phyloP scores from a whole-genome alignment of 306 rosid species.

The Bauhinia variegata region DNA sequence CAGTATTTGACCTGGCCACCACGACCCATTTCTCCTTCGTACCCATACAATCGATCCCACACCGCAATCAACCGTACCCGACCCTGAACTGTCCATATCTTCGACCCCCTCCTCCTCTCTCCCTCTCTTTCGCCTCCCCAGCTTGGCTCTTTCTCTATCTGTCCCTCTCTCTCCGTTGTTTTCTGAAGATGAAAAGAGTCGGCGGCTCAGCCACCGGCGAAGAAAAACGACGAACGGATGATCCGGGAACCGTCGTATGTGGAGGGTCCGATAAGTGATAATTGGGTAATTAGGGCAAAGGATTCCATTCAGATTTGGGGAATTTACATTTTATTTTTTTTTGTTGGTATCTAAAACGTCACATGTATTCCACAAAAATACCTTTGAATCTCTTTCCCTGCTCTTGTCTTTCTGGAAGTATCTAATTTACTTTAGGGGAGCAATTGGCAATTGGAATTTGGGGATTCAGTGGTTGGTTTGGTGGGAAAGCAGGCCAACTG shows the following conservation, averaged over 20 bases:
- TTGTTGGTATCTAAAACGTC: constrained; percentile 17
- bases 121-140: constrained; percentile 51
- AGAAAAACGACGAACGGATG: constrained; percentile 29
- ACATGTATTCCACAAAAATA: too few species aligned
- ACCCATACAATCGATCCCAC: constrained; percentile 62
- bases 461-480: too few species aligned
- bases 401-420: constrained; percentile 43
- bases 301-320: constrained; percentile 53
- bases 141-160: constrained; percentile 14
- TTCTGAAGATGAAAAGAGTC: not conserved
- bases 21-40: constrained; percentile 52
- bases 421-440: not conserved
- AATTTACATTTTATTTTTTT: constrained; percentile 42
- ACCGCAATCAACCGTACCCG: constrained; percentile 45
- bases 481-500: too few species aligned
- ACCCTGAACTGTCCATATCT: constrained; percentile 45
- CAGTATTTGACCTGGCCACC: constrained; percentile 66
- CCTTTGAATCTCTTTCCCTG: not conserved
- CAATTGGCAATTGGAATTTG: too few species aligned
- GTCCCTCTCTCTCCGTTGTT: not conserved
- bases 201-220: constrained; percentile 45
- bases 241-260: constrained; percentile 36
- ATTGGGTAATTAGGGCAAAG: constrained; percentile 45
- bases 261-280: constrained; percentile 34
- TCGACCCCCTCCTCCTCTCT: constrained; percentile 19